Conservation (phyloP, 768 basidiomycete species). For the Mycena indigotica region DNA sequence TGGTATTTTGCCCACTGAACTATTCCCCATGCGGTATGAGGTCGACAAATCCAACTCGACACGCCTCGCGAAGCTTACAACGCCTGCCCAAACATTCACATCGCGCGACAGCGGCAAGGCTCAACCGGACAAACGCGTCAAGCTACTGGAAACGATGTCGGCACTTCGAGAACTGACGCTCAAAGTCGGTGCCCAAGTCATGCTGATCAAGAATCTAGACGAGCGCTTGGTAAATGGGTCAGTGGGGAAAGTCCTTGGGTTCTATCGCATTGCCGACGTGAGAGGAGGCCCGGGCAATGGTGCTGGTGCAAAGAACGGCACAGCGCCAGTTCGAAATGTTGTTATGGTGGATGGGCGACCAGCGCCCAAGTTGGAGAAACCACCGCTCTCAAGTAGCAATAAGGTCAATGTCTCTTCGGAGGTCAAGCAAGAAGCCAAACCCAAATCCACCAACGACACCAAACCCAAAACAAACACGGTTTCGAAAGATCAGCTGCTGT, state of each 20-base stretch:
- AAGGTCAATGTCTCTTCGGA: constrained; percentile 3
- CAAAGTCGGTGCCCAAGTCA: constrained; percentile 58
- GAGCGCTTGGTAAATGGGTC: constrained; percentile 78
- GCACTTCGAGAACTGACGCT: constrained; percentile 57
- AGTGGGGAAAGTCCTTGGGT: constrained; percentile 71
- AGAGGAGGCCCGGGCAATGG: constrained; percentile 13
- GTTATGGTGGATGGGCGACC: constrained; percentile 44
- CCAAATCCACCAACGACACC: constrained; percentile 8
- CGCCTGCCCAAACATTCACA: constrained; percentile 43
- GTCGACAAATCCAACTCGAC: constrained; percentile 65
- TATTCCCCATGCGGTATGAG: constrained; percentile 68
- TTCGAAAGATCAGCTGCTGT: constrained; percentile 42
- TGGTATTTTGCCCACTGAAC: constrained; percentile 47
- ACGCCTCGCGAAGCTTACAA: constrained; percentile 52
- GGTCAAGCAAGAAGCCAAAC: constrained; percentile 37
- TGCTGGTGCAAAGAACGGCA: constrained; percentile 23
- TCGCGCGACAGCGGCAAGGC: constrained; percentile 55
- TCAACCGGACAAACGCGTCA: constrained; percentile 45
- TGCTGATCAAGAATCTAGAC: constrained; percentile 80
- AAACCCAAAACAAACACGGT: constrained; percentile 29
- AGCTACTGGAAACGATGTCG: constrained; percentile 63
- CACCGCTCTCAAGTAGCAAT: constrained; percentile 38
- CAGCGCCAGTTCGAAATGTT: constrained; percentile 23
- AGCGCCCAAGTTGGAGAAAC: constrained; percentile 50
- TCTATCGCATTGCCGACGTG: constrained; percentile 33